phyloP scores from a whole-genome alignment of 306 rosid genomes.

The Prunus salicina region DNA sequence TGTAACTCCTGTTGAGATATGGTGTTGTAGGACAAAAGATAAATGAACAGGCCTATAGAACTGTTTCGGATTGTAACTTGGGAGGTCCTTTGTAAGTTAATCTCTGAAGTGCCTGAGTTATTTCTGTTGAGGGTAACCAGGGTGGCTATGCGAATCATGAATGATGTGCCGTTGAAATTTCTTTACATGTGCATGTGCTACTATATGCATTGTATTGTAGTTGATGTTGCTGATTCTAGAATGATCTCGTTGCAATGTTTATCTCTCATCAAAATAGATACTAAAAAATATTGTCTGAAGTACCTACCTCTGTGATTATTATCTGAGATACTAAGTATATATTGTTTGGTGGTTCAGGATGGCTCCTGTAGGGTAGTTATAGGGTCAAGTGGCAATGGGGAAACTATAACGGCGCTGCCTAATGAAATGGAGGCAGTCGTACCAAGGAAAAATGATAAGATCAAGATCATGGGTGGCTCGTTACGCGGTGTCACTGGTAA shows the following conservation, averaged over 20 bases:
- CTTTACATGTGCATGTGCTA: background rate
- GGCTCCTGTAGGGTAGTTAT: constrained; percentile 75
- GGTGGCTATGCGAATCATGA: background rate
- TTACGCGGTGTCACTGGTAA: constrained; percentile 90
- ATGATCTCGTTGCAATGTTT: background rate
- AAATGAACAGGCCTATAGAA: background rate
- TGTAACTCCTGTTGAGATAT: background rate
- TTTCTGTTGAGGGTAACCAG: background rate
- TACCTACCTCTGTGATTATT: too few relatives aligned
- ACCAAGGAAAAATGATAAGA: constrained; percentile 77
- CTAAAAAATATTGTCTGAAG: background rate
- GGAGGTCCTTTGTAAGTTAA: background rate
- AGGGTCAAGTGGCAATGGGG: constrained; percentile 76
- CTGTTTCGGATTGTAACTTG: background rate
- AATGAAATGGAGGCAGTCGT: constrained; percentile 76
- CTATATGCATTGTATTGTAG: background rate
- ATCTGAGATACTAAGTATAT: background rate
- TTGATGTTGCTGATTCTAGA: background rate
- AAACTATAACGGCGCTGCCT: constrained; percentile 55
- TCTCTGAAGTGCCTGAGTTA: background rate
- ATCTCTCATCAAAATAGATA: background rate
- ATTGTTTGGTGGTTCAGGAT: constrained; percentile 53
- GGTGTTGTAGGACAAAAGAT: background rate
- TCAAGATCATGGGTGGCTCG: constrained; percentile 86
- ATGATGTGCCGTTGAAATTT: background rate